Base-by-base conservation (phyloP, 2,329 filamentous ascomycete genomes). In the Mycosphaerella arachidis region DNA sequence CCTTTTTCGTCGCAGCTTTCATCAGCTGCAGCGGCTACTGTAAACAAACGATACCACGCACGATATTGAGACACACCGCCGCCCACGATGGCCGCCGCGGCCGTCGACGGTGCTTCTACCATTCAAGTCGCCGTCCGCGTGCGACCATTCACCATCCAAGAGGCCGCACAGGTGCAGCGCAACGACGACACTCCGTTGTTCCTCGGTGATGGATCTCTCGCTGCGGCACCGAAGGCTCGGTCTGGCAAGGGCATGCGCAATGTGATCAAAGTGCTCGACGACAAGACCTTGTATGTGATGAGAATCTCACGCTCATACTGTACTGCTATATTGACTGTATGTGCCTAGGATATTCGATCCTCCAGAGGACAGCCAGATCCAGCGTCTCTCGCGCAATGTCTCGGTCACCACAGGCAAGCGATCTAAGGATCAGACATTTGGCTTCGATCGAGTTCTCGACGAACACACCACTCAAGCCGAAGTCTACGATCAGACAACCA, bases 381-480 rank as follows among this genome's bases (percentile, higher is more conserved):
- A 96, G 62, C 89, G 88, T 67, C 96, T 97, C 75, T 89, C 89
- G 31, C 84, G 87, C 73, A 91, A 89, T 2, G 43, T 30, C 13
- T 88, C 95, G 10, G 84, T 96, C 9, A 80, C 80, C 1, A 84
- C 86, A 56, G 92, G 92, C 58, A 97, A 96, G 77, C 89, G 92
- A 68, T 90, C 94, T 70, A 99, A 99, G 74, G 95, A 99, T 74
- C 92, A 97, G 75, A 94, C 94, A 4, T 99, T 99, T 70, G 92
- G 89, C 55, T 99, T 99, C 77, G 94, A 99, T 76, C 84, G 90
- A 58, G 90, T 99, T 64, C 97, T 99, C 76, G 94, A 99, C 81
- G 92, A 97, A 61, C 96, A 93, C 73, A 90, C 90, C 18, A 87
- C 88, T 6, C 94, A 99, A 71, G 88, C 85, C 60, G 94, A 99